Evolutionary conservation across 2,329 filamentous ascomycete genomes (phyloP), one percentile per base, ranked within the genome.

Genomic region (Apiospora aurea): DNA sequence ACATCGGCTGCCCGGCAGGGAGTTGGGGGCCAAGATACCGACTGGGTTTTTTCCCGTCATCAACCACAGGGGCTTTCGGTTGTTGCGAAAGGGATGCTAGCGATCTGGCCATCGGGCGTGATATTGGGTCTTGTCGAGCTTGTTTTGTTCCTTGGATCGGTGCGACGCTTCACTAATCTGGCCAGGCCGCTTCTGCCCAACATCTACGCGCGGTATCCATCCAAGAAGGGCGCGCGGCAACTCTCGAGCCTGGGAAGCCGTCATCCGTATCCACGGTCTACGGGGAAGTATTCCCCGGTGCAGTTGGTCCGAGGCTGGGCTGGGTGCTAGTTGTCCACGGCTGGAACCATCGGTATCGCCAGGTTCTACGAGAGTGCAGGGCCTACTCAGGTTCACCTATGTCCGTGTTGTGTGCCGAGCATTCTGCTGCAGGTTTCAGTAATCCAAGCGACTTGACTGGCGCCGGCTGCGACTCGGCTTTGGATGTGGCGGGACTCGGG

Each of bases 381-480:
- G 29, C 57, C 34, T 64, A 4, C 26, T 11, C 51, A 34, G 18
- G 34, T 64, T 41, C 57, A n/a, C 18, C 57, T n/a, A n/a, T 64
- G 34, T 41, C 18, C n/a, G 57, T 64, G 34, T 24, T n/a, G 41
- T 64, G 57, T 64, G 57, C 57, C 57, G 57, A 41, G 57, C 18
- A 64, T n/a, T n/a, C 34, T 64, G 34, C 57, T 64, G 57, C 57
- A 64, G 57, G 57, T 41, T 64, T 64, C 57, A 64, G 34, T 41
- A 21, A 21, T 61, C 53, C 26, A 29, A 57, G 26, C 14, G 16
- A 57, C 14, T 29, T 18, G 18, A 24, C 49, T 51, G 49, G 26
- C 51, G 51, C 51, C 26, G 51, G 51, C 21, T 34, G 51, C 51
- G 51, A 57, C 29, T 64, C 34, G 18, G 57, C 57, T 41, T 38